A percentile compares a stretch with the other conserved stretches of the same genome.
These are phyloP conservation scores for Musa acuminata DNA, from an alignment of 176 grass and related monocot species.

Conservation along the genomic window DNA sequence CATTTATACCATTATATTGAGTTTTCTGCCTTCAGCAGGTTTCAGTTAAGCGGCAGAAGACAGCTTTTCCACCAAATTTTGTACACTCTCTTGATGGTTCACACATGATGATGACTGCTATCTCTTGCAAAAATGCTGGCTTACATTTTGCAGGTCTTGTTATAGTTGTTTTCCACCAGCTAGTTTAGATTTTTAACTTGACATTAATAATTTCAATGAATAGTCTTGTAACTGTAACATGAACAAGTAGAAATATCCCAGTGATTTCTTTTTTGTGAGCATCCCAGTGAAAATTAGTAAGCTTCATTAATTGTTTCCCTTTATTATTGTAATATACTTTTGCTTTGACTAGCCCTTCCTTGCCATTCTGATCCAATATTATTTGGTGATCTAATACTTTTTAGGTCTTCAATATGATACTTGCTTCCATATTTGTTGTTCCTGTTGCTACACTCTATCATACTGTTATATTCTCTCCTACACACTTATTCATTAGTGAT, in stretches of 20 bases:
- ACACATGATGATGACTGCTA: constrained; percentile 99
- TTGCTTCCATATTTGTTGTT: too few species aligned
- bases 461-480: too few species aligned
- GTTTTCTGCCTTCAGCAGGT: constrained; percentile 49
- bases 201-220: not conserved
- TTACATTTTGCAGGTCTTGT: constrained; percentile 81
- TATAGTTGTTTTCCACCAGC: not conserved
- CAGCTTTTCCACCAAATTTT: constrained; percentile 93
- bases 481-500: not conserved
- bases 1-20: not conserved
- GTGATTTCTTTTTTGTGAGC: not conserved
- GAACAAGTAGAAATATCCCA: not conserved
- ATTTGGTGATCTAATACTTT: too few species aligned
- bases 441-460: too few species aligned
- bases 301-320: too few species aligned
- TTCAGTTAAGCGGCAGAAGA: constrained; percentile 55
- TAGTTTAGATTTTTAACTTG: not conserved
- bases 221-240: not conserved
- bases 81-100: constrained; percentile 95
- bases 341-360: too few species aligned
- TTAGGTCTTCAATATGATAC: too few species aligned
- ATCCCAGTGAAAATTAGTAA: not conserved
- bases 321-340: too few species aligned
- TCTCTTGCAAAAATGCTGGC: constrained; percentile 65
- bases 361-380: too few species aligned